Evolutionary conservation across 129 eudicot species (phyloP).

Genomic region (Solidago caesia): DNA sequence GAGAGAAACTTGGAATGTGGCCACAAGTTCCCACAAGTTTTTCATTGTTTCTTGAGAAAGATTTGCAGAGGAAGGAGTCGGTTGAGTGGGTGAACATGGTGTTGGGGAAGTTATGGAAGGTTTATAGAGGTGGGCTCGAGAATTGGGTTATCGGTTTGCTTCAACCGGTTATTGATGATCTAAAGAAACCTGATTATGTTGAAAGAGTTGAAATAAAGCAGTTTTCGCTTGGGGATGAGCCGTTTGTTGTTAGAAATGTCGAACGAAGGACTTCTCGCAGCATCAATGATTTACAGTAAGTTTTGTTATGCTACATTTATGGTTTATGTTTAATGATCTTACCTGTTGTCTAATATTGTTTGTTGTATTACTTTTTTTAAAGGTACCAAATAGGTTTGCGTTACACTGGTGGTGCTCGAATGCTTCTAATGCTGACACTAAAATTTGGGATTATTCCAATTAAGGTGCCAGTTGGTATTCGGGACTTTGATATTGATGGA

Average conservation of each 20-base stretch:
- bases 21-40: conserved; percentile 61
- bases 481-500: conserved; percentile 93
- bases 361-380: conserved; percentile 21
- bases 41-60: conserved; percentile 72
- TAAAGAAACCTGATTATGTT: conserved; percentile 83
- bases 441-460: conserved; percentile 78
- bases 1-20: conserved; percentile 45
- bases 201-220: conserved; percentile 86
- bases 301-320: neutral
- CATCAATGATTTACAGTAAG: conserved; percentile 83
- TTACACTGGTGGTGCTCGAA: conserved; percentile 93
- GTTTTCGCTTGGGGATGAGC: conserved; percentile 89
- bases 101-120: conserved; percentile 90
- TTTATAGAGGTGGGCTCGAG: conserved; percentile 78
- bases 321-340: neutral
- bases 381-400: conserved; percentile 97
- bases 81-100: conserved; percentile 99
- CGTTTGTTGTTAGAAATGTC: conserved; percentile 79
- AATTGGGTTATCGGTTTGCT: conserved; percentile 74
- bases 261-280: conserved; percentile 86
- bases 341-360: conserved; percentile 1
- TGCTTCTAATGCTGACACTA: conserved; percentile 74
- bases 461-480: conserved; percentile 78
- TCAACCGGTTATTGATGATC: conserved; percentile 84
- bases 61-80: conserved; percentile 87